Evolutionary conservation across 2,329 filamentous ascomycete genomes (phyloP), one percentile per base, ranked within the genome.

Genomic region (Diaporthe nobilis): DNA sequence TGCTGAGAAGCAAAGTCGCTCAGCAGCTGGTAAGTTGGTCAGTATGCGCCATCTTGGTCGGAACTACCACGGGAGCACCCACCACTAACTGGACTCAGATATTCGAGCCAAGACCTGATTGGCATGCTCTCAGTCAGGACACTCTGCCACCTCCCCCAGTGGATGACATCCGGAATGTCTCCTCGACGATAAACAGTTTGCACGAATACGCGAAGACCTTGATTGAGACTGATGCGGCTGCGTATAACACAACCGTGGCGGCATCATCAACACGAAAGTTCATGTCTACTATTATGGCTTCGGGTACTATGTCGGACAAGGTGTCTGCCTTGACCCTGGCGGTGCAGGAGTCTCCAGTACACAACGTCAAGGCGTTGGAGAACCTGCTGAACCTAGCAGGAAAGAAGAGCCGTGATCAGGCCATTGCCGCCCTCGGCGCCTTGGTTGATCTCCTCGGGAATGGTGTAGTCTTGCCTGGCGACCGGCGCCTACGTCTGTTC

Each of bases 231-330:
- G 97, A 99, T 82, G 94, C 94, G 77, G 88, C 91, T 55, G 88
- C 91, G 63, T 99, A 98, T 85, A 89, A 89, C 73, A 90, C 92
- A 37, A 93, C 95, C 79, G 87, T 94, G 74, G 92, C 94, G 9
- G 92, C 94, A 70, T 95, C 95, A 37, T 97, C 96, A 3, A 96
- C 96, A 55, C 94, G 97, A 85, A 98, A 96, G 83, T 99, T 99
- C 87, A 93, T 98, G 88, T 95, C 96, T 1, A 98, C 95, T 25
- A 98, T 99, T 83, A 98, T 98, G 94, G 88, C 95, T 13, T 97
- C 96, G 2, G 97, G 97, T 88, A 99, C 97, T 13, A 91, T 98
- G 80, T 97, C 95, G 74, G 97, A 99, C 84, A 98, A 98, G 84
- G 94, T 98, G 58, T 99, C 97, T 3, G 97, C 97, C 4, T 88